Base-by-base conservation (phyloP, 2,329 filamentous ascomycete species). In the Curvularia spicifera region DNA sequence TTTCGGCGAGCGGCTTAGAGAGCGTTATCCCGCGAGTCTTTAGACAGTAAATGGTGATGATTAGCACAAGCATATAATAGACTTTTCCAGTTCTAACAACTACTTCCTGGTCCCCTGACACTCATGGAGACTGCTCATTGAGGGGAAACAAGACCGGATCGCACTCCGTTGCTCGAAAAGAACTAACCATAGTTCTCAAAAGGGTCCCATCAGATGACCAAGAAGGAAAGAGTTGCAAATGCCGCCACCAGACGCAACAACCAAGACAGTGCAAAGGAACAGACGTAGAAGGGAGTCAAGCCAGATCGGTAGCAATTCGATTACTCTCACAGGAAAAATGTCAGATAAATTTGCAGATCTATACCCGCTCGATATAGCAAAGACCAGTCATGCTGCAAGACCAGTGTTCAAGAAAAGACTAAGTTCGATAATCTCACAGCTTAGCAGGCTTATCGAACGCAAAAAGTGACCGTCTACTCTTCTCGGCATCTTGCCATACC, bases 1-100 rank as follows among this genome's bases (percentile, higher is more conserved):
- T 4, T 83, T 78, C 65, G 83, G 83, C 1, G 76, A 76, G 48
- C 69, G 60, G 56, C 72, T 85, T 22, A 73, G 83, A 51, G 78
- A 82, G 60, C 76, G 72, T 47, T 84, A 62, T 50, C 59, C 56
- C 2, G 65, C 70, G 2, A 53, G 69, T n/a, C 47, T 73, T 44
- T 68, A 65, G 49, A 45, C 5, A 20, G 8, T 29, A 1, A 20
- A 43, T 7, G 22, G 2, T 22, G 7, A 2, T 31, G 15, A 47
- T 47, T 18, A 15, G 8, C 28, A 6, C 15, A n/a, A 4, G 15
- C n/a, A 37, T 18, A 5, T 8, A 15, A 18, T 8, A 37, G 35
- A 15, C 7, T 37, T 37, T 18, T 12, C 9, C 29, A 31, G 9
- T 29, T 29, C 28, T 29, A 8, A 29, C 28, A 24, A 24, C 22